phyloP scores from a whole-genome alignment of 306 rosid genomes.

The Gastrolobium bilobum region DNA sequence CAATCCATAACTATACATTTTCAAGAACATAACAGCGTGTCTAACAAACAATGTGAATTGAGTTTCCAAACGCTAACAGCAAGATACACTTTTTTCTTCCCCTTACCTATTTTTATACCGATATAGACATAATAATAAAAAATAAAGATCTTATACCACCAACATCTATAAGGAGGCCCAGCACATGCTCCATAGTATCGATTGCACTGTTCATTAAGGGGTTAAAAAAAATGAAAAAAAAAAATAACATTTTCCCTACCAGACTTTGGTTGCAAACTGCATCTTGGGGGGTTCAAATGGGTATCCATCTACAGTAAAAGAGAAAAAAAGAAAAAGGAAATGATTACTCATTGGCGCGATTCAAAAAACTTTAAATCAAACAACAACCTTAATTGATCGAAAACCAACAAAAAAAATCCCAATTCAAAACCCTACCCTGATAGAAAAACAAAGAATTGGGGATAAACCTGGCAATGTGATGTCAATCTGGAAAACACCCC shows the following conservation, averaged over 20 bases:
- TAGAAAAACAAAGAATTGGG: not conserved
- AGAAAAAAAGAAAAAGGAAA: not conserved
- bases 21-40: constrained; percentile 4
- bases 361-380: not conserved
- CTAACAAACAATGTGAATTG: constrained; percentile 19
- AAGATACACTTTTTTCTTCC: not conserved
- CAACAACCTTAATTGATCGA: not conserved
- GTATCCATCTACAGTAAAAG: constrained; percentile 80
- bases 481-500: constrained; percentile 90
- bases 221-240: not conserved
- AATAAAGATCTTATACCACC: not conserved
- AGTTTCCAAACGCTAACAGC: constrained; percentile 3
- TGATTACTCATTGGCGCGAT: not conserved
- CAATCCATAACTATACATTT: constrained; percentile 12
- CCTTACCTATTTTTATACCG: not conserved
- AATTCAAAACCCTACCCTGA: constrained; percentile 38
- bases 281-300: constrained; percentile 99
- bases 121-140: not conserved
- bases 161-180: not conserved
- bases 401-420: not conserved
- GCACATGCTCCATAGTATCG: constrained; percentile 1
- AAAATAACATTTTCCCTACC: constrained; percentile 57
- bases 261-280: constrained; percentile 93
- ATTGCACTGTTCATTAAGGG: not conserved
- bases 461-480: constrained; percentile 77